Conservation (phyloP, 2,329 filamentous ascomycete genomes). For the Aspergillus oerlinghausenensis region DNA sequence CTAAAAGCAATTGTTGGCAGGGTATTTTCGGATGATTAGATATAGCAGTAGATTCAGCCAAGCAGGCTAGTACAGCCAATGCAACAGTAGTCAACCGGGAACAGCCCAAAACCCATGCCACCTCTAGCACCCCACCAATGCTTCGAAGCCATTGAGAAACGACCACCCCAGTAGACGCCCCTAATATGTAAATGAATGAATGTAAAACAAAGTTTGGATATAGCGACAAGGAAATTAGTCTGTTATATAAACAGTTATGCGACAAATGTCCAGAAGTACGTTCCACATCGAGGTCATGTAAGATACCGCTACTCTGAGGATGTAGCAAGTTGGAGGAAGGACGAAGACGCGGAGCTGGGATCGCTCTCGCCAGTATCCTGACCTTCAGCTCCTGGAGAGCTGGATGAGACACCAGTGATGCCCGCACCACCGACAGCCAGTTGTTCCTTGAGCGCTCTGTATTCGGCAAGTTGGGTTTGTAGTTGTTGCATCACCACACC, state of each 20-base stretch:
- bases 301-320: conserved; percentile 7
- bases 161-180: conserved; percentile 23
- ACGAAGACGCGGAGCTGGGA: conserved; percentile 24
- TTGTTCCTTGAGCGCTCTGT: conserved; percentile 37
- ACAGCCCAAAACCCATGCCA: conserved; percentile 13
- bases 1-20: not conserved
- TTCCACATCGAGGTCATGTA: conserved; percentile 9
- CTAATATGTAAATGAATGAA: conserved; percentile 7
- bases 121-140: conserved; percentile 26
- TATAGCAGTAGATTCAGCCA: not conserved
- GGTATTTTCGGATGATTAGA: not conserved
- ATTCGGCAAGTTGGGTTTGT: conserved; percentile 39
- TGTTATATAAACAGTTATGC: not conserved
- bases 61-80: not conserved
- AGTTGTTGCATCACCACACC: conserved; percentile 52
- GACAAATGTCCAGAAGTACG: conserved; percentile 9
- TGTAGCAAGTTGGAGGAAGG: conserved; percentile 21
- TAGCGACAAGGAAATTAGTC: conserved; percentile 1
- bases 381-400: conserved; percentile 10
- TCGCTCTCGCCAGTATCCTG: conserved; percentile 16
- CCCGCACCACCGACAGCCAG: conserved; percentile 26
- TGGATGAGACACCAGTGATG: conserved; percentile 16
- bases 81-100: conserved; percentile 11
- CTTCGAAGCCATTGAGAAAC: conserved; percentile 17
- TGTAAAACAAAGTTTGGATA: conserved; percentile 7